phyloP scores from a whole-genome alignment of 495 filamentous ascomycete species.

The Aspergillus egyptiacus region DNA sequence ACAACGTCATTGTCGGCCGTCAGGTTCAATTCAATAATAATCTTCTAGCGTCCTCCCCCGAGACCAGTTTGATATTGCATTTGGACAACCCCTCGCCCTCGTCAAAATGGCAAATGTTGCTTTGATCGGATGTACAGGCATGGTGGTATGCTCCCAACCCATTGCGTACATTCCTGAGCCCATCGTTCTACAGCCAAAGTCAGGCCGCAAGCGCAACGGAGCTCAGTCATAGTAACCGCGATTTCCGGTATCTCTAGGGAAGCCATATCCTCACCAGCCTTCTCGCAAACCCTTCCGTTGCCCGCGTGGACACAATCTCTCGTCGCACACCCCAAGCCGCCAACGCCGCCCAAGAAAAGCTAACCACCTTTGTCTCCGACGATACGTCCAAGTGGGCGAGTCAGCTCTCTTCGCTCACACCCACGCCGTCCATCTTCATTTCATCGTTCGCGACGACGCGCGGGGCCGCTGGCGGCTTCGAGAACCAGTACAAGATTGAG shows the following conservation, averaged over 20 bases:
- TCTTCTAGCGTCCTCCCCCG: too few species aligned
- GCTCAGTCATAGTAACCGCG: not conserved
- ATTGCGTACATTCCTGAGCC: not conserved
- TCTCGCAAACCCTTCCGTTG: constrained; percentile 30
- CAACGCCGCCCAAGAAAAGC: constrained; percentile 28
- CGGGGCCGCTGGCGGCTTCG: constrained; percentile 58
- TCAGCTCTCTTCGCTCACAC: constrained; percentile 46
- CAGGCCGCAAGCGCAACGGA: too few species aligned
- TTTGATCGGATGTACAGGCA: constrained; percentile 42
- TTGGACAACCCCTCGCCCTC: too few species aligned
- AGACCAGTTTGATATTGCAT: too few species aligned
- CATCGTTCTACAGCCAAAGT: too few species aligned
- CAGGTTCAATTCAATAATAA: not conserved
- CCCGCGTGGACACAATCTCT: constrained; percentile 44
- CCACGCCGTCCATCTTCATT: constrained; percentile 54
- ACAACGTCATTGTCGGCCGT: constrained; percentile 11
- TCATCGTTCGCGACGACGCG: constrained; percentile 65
- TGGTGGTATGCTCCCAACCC: constrained; percentile 36
- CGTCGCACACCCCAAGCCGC: constrained; percentile 35
- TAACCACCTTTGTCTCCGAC: constrained; percentile 39
- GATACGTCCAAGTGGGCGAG: constrained; percentile 52
- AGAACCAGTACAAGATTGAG: constrained; percentile 71
- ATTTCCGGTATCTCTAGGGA: constrained; percentile 26
- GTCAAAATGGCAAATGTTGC: constrained; percentile 39
- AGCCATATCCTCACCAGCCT: constrained; percentile 45